Percentiles rank a stretch among this genome's conserved stretches.
phyloP scores from a whole-genome alignment of 2,329 filamentous ascomycete genomes.

The Fusarium proliferatum region DNA sequence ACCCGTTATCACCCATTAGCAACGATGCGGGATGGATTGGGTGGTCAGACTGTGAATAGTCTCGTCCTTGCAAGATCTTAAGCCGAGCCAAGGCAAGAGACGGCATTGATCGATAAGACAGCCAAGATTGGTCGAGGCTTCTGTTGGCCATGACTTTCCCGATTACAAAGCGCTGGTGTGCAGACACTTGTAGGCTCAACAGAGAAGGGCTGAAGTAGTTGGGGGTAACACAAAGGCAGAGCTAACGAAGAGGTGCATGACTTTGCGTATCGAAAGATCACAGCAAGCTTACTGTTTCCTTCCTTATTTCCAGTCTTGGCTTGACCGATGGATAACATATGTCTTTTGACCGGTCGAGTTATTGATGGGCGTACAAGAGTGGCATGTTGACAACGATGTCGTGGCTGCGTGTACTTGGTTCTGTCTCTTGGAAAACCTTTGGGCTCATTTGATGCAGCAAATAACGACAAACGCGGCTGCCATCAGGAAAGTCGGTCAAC shows the following conservation, averaged over 20 bases:
- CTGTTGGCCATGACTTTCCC: not conserved
- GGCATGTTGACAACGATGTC: conserved; percentile 17
- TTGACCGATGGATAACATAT: conserved; percentile 8
- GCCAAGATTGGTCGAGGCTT: conserved; percentile 4
- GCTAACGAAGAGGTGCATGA: conserved; percentile 6
- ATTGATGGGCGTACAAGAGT: conserved; percentile 28
- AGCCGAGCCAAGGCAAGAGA: conserved; percentile 23
- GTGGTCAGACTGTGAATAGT: conserved; percentile 27
- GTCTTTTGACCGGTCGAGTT: conserved; percentile 37
- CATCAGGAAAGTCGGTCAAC: conserved; percentile 27
- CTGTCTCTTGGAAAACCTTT: conserved; percentile 18
- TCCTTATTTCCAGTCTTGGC: not conserved
- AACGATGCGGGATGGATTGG: not conserved
- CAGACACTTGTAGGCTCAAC: conserved; percentile 20
- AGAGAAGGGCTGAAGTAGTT: conserved; percentile 5
- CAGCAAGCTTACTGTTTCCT: not conserved
- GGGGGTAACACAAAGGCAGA: conserved; percentile 37
- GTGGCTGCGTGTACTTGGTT: conserved; percentile 25
- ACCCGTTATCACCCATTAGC: not conserved
- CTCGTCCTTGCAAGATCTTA: not conserved
- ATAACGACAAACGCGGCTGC: conserved; percentile 12
- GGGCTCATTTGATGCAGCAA: conserved; percentile 10
- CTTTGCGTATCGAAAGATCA: conserved; percentile 17
- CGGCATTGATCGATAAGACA: conserved; percentile 13
- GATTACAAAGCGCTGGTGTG: conserved; percentile 1